Evolutionary conservation across 495 filamentous ascomycete genomes (phyloP).

Genomic region (Lepraria neglecta): DNA sequence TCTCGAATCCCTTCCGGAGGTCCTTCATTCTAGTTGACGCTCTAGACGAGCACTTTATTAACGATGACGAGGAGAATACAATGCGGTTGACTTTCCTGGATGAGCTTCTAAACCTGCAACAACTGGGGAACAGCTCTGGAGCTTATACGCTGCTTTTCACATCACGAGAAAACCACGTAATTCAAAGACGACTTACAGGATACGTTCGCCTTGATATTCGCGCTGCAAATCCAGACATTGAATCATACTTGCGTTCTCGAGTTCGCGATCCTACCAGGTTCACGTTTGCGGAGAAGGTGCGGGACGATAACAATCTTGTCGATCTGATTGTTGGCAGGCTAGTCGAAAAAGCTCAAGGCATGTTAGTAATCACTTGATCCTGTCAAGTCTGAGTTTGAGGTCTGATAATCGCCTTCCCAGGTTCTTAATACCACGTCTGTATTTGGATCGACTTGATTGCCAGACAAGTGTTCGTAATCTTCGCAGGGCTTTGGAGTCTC

Average conservation of each 20-base stretch:
- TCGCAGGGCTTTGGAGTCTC: conserved; percentile 28
- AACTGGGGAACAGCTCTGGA: background rate
- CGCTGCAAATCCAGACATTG: background rate
- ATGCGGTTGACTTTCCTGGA: conserved; percentile 25
- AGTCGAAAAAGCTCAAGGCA: conserved; percentile 29
- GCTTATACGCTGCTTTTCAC: conserved; percentile 12
- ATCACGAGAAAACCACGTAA: conserved; percentile 20
- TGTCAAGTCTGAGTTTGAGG: conserved; percentile 18
- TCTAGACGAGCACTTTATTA: conserved; percentile 38
- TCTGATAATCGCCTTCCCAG: conserved; percentile 23
- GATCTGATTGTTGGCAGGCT: conserved; percentile 27
- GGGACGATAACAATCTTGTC: conserved; percentile 23
- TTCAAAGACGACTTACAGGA: background rate
- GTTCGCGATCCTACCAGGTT: conserved; percentile 33
- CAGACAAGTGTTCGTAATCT: conserved; percentile 33
- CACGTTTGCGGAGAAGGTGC: conserved; percentile 28
- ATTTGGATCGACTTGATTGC: conserved; percentile 35
- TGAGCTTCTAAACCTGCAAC: conserved; percentile 33
- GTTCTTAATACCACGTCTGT: conserved; percentile 40
- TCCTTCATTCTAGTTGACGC: conserved; percentile 44
- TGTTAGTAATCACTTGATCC: conserved; percentile 20
- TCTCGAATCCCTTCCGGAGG: conserved; percentile 24
- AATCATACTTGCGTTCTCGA: conserved; percentile 15
- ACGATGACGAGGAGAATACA: conserved; percentile 28
- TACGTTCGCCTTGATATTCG: background rate